Evolutionary conservation across 306 rosid genomes (phyloP), one percentile per base, ranked within the genome.

Genomic region (Inga laurina): DNA sequence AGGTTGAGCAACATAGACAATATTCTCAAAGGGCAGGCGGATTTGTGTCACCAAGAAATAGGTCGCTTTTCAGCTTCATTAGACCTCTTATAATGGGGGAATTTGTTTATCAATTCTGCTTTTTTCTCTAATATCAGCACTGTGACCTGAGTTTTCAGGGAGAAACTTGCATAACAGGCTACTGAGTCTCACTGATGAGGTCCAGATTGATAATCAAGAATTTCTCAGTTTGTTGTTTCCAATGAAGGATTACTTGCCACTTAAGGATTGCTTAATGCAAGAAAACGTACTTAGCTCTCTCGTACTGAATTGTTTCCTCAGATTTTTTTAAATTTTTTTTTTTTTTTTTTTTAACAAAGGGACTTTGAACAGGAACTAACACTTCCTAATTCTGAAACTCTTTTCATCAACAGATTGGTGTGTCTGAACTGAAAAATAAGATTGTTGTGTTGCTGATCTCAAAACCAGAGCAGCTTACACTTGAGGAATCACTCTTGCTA

Each of bases 391-490:
- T 67, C 16, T 67, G 68, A 62, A 62, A 10, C 7, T 59, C 66
- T 56, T 8, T 78, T 70, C 21, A 18, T 79, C 81, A 16, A 75
- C 92, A 92, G 97, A 39, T 89, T 74, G 86, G 90, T 49, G 86
- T 91, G 72, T 44, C 89, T 74, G 88, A 85, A 49, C 85, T 92
- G 78, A 82, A 87, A 71, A 78, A 81, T 81, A 87, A 87, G 91
- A 81, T 72, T 66, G 90, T 91, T 19, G 32, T 92, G 72, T 81
- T 92, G 74, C 74, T 92, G 79, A 82, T 91, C 84, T 77, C 97
- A 74, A 85, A 86, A 85, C 89, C 93, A 57, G 88, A 83, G 80
- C 65, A 83, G 54, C 84, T 85, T 39, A 22, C 79, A 2, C 66
- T 71, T 19, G 90, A 91, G 54, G 81, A 86, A 54, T 72, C 79